Evolutionary conservation across 176 grass and related monocot species (phyloP).

Genomic region (Dendrocalamus sinicus): DNA sequence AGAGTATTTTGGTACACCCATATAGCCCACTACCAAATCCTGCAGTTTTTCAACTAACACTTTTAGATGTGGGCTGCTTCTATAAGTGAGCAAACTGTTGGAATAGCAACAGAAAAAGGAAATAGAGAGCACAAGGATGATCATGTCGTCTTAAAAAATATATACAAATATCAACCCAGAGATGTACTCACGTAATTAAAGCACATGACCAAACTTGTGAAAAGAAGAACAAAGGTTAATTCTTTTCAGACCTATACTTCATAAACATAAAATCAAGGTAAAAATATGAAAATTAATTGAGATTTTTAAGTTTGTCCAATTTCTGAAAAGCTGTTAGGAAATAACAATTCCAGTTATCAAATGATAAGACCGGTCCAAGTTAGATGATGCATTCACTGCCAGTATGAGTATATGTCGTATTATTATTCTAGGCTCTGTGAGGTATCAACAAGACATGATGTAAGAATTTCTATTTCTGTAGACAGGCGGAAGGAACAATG

Average conservation of each 20-base stretch:
- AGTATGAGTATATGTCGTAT: neutral
- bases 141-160: neutral
- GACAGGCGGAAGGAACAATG: neutral
- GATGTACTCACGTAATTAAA: neutral
- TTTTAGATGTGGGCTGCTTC: neutral
- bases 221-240: neutral
- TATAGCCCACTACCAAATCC: slow-evolving; percentile 98
- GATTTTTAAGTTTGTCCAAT: neutral
- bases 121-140: neutral
- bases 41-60: slow-evolving; percentile 41
- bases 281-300: neutral
- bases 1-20: slow-evolving; percentile 92
- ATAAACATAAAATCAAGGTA: neutral
- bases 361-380: neutral
- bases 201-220: neutral
- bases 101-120: neutral
- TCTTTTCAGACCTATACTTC: neutral
- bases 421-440: no score
- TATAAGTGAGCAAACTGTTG: neutral
- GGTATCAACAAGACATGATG: no score
- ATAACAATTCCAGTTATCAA: neutral
- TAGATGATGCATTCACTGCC: neutral
- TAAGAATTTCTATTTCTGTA: neutral
- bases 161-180: neutral
- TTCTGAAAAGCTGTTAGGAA: neutral